Conservation (phyloP, 2,329 filamentous ascomycete species). For the Fusarium lateritium region DNA sequence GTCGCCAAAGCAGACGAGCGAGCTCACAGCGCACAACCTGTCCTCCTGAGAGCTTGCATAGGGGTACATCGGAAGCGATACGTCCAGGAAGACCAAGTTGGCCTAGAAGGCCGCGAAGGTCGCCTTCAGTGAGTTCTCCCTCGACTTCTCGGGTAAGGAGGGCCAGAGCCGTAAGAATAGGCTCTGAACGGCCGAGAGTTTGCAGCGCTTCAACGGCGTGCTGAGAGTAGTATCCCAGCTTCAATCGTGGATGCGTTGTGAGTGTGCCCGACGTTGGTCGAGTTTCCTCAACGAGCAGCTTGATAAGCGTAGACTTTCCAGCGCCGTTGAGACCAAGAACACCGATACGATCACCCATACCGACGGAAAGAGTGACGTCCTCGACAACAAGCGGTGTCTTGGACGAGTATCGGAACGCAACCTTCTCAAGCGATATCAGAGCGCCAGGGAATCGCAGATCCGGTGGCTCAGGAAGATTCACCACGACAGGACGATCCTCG, state of each 20-base stretch:
- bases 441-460: constrained; percentile 83
- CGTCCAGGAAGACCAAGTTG: constrained; percentile 79
- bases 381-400: constrained; percentile 64
- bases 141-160: constrained; percentile 71
- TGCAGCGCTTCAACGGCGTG: constrained; percentile 81
- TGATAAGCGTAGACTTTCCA: constrained; percentile 85
- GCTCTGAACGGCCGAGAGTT: constrained; percentile 62
- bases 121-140: constrained; percentile 73
- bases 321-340: constrained; percentile 85
- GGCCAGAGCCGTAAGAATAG: constrained; percentile 73
- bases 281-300: constrained; percentile 74
- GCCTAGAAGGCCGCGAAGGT: constrained; percentile 75
- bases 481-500: constrained; percentile 71
- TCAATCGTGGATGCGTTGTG: constrained; percentile 76
- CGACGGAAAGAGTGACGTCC: constrained; percentile 77
- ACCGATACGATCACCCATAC: constrained; percentile 81
- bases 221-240: constrained; percentile 84
- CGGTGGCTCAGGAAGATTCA: constrained; percentile 73
- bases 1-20: constrained; percentile 76
- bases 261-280: constrained; percentile 73
- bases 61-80: constrained; percentile 79
- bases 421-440: constrained; percentile 79
- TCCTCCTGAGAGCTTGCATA: constrained; percentile 82
- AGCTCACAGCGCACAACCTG: constrained; percentile 79
- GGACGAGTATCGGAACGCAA: constrained; percentile 74